Base-by-base conservation (phyloP, 2,329 filamentous ascomycete genomes). In the Apiospora hydei region DNA sequence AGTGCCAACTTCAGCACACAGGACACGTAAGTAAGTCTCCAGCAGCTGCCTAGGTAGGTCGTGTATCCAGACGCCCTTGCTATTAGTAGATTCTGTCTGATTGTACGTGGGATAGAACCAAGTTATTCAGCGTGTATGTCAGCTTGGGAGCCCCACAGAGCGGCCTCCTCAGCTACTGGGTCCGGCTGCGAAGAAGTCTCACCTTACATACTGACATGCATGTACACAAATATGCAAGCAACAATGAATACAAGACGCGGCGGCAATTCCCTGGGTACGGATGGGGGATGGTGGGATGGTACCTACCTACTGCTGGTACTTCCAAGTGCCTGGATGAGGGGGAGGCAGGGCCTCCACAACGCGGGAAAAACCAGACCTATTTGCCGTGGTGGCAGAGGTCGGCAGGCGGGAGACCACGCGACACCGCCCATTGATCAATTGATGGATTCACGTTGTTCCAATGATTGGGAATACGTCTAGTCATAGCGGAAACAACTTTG, bases 401-500 rank as follows among this genome's bases (percentile, higher is more conserved):
- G 34, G 57, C 57, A 64, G 7, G 57, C 57, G 57, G 57, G 57
- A 64, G 21, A 34, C 57, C 57, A 64, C 41, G 57, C 57, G 57
- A 41, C 57, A 64, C 57, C 57, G 34, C 34, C 34, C 34, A 64
- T 4, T 38, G 18, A 41, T 41, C 57, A 18, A 64, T n/a, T 5
- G 34, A 38, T n/a, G 34, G 34, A 38, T 38, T 38, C 34, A 38
- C 5, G 5, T 38, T 41, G 57, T 51, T n/a, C 46, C 21, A 61
- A 38, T 41, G 34, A 41, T 64, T 64, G 34, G 57, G 30, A 64
- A 41, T 41, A 34, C 18, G 41, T 41, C 18, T 18, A 64, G 57
- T 64, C 57, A 64, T 64, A 64, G 57, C 57, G 57, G 57, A 64
- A 64, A 64, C 57, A 64, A 64, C 18, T 64, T 64, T 61, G 53